Evolutionary conservation across 2,329 filamentous ascomycete genomes (phyloP), one percentile per base, ranked within the genome.

Genomic region (Colletotrichum eleusines): DNA sequence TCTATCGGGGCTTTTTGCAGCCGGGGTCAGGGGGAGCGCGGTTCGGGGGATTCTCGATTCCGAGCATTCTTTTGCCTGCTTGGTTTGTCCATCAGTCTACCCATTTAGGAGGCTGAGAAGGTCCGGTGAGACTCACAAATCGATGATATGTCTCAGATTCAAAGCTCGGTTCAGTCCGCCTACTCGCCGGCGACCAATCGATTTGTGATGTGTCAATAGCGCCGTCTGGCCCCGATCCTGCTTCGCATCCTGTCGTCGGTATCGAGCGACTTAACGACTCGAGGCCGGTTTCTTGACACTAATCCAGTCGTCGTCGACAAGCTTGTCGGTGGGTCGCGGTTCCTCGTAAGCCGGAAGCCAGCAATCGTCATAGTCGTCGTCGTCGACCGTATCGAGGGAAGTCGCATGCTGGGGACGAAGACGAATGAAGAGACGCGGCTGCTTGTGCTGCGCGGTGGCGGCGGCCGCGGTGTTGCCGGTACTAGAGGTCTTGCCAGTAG

Each of bases 281-380:
- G 51, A 31, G 16, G n/a, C 26, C 1, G 64, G 64, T 38, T 71
- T 71, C 64, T 59, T 63, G 7, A 71, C 40, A 20, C 42, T 46
- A n/a, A 69, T 46, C 58, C 65, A 71, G 18, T 42, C 64, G 18
- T 40, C 46, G 3, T 63, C 69, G 16, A 59, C 28, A 23, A 68
- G 31, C n/a, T 59, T 59, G n/a, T 69, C 69, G 2, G 23, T 28
- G 44, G 51, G 18, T 23, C 23, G 51, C 7, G 44, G 57, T 2
- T 71, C 64, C 9, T 59, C 64, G 46, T 71, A 71, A 40, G 40
- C 26, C 2, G 69, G 58, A 3, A 68, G 58, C 69, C 69, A 71
- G 26, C 57, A 66, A 14, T 71, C 69, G 20, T 69, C 69, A 40
- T 71, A 71, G 20, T 71, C 44, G 31, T 71, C 69, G 40, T 71